A percentile compares a stretch with the other conserved stretches of the same genome.
phyloP scores from a whole-genome alignment of 2,329 filamentous ascomycete genomes.

The Pseudogymnoascus sp. region DNA sequence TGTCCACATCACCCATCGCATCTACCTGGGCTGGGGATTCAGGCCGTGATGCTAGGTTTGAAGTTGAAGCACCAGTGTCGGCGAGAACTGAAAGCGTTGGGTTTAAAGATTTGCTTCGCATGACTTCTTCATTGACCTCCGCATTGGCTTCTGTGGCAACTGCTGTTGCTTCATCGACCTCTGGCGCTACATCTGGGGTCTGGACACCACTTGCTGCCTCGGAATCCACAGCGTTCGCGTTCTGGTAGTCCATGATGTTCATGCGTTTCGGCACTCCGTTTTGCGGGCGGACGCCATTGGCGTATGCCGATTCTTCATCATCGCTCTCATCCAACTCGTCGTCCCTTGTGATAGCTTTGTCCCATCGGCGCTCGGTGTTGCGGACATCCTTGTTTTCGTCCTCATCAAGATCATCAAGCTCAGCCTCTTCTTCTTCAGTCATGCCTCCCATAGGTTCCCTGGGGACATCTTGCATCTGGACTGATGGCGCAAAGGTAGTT shows the following conservation, averaged over 20 bases:
- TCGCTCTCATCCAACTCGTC: slow-evolving; percentile 84
- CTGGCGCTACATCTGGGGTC: slow-evolving; percentile 28
- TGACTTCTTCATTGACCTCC: slow-evolving; percentile 26
- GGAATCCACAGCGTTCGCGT: slow-evolving; percentile 45
- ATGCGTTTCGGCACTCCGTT: slow-evolving; percentile 43
- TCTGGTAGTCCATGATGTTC: slow-evolving; percentile 55
- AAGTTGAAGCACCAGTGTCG: slow-evolving; percentile 21
- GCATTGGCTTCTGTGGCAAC: slow-evolving; percentile 25
- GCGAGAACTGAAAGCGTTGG: slow-evolving; percentile 6
- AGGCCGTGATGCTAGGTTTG: slow-evolving; percentile 26
- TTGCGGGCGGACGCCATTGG: slow-evolving; percentile 56
- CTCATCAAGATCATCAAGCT: slow-evolving; percentile 64
- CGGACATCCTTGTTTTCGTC: slow-evolving; percentile 80
- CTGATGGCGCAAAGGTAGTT: slow-evolving; percentile 77
- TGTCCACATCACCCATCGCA: slow-evolving; percentile 29
- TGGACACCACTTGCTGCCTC: slow-evolving; percentile 44
- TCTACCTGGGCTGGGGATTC: slow-evolving; percentile 23
- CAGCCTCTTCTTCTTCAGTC: slow-evolving; percentile 59
- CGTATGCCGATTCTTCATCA: slow-evolving; percentile 70
- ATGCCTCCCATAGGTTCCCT: slow-evolving; percentile 54
- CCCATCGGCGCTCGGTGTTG: slow-evolving; percentile 73
- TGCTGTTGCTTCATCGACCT: slow-evolving; percentile 21
- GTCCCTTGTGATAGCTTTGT: slow-evolving; percentile 66
- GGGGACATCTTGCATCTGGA: slow-evolving; percentile 77
- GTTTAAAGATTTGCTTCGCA: slow-evolving; percentile 26